Evolutionary conservation across 495 filamentous ascomycete species (phyloP).

Genomic region (Hypoxylon crocopeplum): DNA sequence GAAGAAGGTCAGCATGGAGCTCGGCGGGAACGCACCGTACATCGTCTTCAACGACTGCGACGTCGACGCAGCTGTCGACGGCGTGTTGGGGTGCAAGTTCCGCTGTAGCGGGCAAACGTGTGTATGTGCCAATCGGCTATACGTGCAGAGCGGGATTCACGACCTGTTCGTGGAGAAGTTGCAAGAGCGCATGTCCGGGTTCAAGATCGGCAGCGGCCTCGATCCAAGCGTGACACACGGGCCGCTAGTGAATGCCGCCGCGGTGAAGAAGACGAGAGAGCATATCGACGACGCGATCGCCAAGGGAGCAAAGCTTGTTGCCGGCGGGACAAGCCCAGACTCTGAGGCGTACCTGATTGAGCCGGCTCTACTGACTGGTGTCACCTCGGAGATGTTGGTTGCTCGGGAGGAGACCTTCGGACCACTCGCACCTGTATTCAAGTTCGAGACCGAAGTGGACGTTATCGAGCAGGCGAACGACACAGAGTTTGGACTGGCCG

Average conservation of each 20-base stretch:
- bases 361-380: conserved; percentile 57
- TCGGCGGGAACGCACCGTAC: conserved; percentile 74
- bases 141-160: conserved; percentile 62
- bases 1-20: conserved; percentile 76
- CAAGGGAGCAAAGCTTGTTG: background rate
- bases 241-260: conserved; percentile 58
- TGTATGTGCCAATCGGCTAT: conserved; percentile 57
- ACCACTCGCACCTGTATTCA: conserved; percentile 55
- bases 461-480: conserved; percentile 58
- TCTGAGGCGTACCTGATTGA: conserved; percentile 56
- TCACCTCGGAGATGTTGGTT: conserved; percentile 43
- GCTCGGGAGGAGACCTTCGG: conserved; percentile 61
- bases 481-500: conserved; percentile 55
- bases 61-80: conserved; percentile 73
- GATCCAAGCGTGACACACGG: conserved; percentile 65
- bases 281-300: conserved; percentile 53
- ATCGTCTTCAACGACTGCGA: conserved; percentile 72
- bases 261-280: conserved; percentile 65
- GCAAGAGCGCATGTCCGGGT: conserved; percentile 45
- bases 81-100: conserved; percentile 59
- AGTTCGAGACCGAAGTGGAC: conserved; percentile 63
- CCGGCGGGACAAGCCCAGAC: conserved; percentile 25
- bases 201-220: conserved; percentile 64
- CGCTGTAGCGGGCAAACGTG: conserved; percentile 63
- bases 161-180: conserved; percentile 67